Base-by-base conservation (phyloP, 179 eudicot genomes). In the Pouteria campechiana region DNA sequence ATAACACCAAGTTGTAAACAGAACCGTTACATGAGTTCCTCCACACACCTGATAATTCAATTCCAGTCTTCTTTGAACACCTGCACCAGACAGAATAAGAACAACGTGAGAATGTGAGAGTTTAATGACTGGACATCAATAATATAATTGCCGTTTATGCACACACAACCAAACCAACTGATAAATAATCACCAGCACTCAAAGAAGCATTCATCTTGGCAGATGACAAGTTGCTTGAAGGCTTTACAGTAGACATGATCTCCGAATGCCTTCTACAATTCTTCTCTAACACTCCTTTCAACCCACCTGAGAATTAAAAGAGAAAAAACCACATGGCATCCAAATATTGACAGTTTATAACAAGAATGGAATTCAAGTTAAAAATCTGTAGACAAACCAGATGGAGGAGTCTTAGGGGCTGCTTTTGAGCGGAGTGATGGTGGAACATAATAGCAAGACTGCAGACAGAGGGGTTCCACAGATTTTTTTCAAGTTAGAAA, bases 21-120 rank as follows among this genome's bases (percentile, higher is more conserved):
- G 16, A 19, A 37, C 20, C 5, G 30, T 28, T 6, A 46, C 6
- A 17, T 11, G 16, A 28, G 29, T 7, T 27, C 7, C 4, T 10
- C 7, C n/a, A 3, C 37, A 11, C 16, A 63, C 84, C 78, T 74
- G 78, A 63, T 74, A 54, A 61, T 69, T 86, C 89, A 89, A 48
- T 65, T 89, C 93, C 71, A 81, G 62, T 61, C 78, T 89, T 21
- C 95, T 75, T 44, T 85, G 97, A 37, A 85, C 93, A 39, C 93
- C 72, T 57, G 79, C 48, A 38, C 17, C 37, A 38, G 19, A 17
- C 18, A n/a, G n/a, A n/a, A 48, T 9, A 1, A 4, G 31, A 14
- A 5, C 16, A 35, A 37, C 25, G 44, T 45, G 11, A 46, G 47
- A 19, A 41, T 6, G 15, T 24, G 38, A 29, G 22, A 41, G n/a